Base-by-base conservation (phyloP, 495 filamentous ascomycete species). In the Neurospora sp. region DNA sequence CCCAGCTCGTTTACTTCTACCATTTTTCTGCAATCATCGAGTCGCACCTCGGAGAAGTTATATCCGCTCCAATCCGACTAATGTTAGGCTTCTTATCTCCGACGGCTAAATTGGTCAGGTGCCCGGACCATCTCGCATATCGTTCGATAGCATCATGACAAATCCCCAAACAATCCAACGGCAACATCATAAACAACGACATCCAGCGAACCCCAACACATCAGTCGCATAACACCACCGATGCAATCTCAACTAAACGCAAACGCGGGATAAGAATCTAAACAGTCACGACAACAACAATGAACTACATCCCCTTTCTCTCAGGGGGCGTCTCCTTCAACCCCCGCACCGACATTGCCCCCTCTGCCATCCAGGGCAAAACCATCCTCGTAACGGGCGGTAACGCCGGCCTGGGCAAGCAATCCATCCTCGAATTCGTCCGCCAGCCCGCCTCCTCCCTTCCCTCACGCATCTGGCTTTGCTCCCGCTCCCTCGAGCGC, bases 391-490 rank as follows among this genome's bases (percentile, higher is more conserved):
- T 92, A 20, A 92, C 90, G 20, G 90, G 71, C 3, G 90, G 90
- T 41, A 93, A 89, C 76, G 81, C 84, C 68, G 92, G 92, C 3
- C 83, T 93, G 4, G 91, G 91, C 73, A 86, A 87, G 78, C 87
- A 90, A 74, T 87, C 90, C 20, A 81, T 92, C 68, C 80, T 86
- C 71, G 86, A 89, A 38, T 85, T 92, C 10, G 87, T 88, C 31
- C 83, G 84, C 70, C 91, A 92, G 76, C 73, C 75, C 8, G 71
- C 68, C 31, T 8, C 53, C 12, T 61, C 27, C 1, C 53, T 61
- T 3, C 53, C 53, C 1, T 61, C 53, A 27, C 85, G 87, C 18
- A 88, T 94, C 71, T 92, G 86, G 81, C 84, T 93, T 70, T 87
- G 86, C 69, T 88, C 89, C 4, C 88, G 91, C 59, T 87, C 80